Evolutionary conservation across 2,329 filamentous ascomycete species (phyloP).

Genomic region (Ceratocystis ficicola): DNA sequence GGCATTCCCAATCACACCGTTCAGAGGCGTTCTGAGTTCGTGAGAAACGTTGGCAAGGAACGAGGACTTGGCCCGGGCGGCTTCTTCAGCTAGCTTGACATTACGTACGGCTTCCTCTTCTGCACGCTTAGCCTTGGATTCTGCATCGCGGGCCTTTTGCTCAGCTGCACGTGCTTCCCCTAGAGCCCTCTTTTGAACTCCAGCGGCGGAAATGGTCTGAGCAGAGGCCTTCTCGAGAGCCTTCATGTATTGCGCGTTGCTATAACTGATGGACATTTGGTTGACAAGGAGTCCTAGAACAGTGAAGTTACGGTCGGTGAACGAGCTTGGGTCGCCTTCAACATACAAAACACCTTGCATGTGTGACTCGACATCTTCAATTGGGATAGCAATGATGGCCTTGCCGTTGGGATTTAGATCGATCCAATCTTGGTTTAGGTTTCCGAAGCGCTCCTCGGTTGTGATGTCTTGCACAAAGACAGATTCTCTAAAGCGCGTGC

Average conservation of each 20-base stretch:
- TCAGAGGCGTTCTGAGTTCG: conserved; percentile 69
- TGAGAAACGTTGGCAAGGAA: conserved; percentile 72
- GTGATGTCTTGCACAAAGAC: conserved; percentile 64
- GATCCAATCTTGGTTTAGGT: conserved; percentile 58
- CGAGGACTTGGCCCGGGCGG: conserved; percentile 70
- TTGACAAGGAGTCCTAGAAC: conserved; percentile 61
- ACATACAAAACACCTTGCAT: conserved; percentile 65
- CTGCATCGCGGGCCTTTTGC: conserved; percentile 39
- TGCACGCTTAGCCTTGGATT: conserved; percentile 63
- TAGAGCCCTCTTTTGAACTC: conserved; percentile 61
- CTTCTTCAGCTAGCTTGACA: conserved; percentile 71
- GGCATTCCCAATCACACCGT: conserved; percentile 79
- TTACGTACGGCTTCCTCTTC: conserved; percentile 66
- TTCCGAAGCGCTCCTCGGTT: conserved; percentile 65
- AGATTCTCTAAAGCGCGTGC: conserved; percentile 60
- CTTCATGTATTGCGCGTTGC: conserved; percentile 55
- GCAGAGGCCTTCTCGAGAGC: conserved; percentile 65
- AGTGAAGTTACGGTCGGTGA: conserved; percentile 60
- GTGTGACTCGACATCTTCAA: conserved; percentile 57
- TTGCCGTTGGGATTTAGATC: conserved; percentile 56
- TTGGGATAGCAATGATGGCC: conserved; percentile 68
- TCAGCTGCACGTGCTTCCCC: conserved; percentile 45
- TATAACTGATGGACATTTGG: conserved; percentile 63
- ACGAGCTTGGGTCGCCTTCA: conserved; percentile 60
- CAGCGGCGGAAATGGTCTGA: conserved; percentile 66